These are phyloP conservation scores for Luvunga scandens DNA, from an alignment of 345 rosid genomes.

Conservation along the genomic window DNA sequence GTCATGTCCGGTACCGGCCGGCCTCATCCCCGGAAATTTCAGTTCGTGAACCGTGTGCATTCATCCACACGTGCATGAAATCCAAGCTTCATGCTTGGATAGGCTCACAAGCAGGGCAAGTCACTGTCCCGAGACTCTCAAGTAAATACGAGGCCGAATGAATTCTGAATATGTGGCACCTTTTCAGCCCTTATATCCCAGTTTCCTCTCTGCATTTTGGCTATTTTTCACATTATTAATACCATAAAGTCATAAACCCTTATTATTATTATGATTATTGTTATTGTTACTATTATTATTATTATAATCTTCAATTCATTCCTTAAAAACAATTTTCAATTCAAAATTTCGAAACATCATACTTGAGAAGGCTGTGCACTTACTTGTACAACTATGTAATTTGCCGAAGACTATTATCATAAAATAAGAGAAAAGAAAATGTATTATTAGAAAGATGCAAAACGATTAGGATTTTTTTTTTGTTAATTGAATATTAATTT, in stretches of 20 bases:
- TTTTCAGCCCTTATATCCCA: not conserved
- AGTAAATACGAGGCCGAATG: not conserved
- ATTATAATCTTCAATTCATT: no score
- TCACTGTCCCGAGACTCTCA: not conserved
- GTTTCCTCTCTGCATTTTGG: not conserved
- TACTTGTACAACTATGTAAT: no score
- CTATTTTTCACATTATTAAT: no score
- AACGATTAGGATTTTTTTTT: not conserved
- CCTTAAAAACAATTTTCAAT: no score
- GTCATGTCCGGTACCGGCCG: accelerated
- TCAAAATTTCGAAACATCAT: no score
- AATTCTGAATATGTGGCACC: not conserved
- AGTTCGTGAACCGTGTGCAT: not conserved
- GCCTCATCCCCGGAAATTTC: not conserved
- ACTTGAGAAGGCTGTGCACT: no score
- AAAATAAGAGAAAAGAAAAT: no score
- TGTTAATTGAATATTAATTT: no score
- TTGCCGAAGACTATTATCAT: no score
- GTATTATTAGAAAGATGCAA: not conserved
- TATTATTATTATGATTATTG: no score
- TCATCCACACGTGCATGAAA: not conserved
- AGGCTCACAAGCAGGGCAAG: not conserved
- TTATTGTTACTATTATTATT: no score
- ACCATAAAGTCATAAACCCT: no score
- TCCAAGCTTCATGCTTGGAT: not conserved